phyloP scores from a whole-genome alignment of 2,329 filamentous ascomycete species.

The Neocucurbitaria cava region DNA sequence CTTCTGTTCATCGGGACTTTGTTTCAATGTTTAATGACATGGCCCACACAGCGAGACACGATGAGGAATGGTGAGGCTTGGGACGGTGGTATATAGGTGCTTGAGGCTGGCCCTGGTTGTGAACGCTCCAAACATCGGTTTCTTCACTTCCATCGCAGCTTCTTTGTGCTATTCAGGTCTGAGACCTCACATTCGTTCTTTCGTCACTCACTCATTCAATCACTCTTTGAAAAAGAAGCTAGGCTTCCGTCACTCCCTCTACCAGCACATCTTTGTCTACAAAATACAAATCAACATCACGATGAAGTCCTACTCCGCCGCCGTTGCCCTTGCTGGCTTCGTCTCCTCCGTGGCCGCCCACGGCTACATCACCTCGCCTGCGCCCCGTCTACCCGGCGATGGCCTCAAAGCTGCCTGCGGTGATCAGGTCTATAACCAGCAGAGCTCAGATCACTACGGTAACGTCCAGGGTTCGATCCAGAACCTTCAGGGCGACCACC shows the following conservation, averaged over 20 bases:
- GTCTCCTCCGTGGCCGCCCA: conserved; percentile 59
- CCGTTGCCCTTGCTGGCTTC: conserved; percentile 52
- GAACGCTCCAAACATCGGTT: conserved; percentile 25
- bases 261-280: conserved; percentile 15
- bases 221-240: conserved; percentile 40
- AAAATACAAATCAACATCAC: conserved; percentile 31
- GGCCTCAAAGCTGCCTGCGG: conserved; percentile 63
- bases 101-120: conserved; percentile 3
- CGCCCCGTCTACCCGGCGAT: conserved; percentile 58
- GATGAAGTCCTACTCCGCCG: conserved; percentile 54
- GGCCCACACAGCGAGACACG: conserved; percentile 35
- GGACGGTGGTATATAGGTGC: conserved; percentile 28
- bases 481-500: conserved; percentile 52
- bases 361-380: conserved; percentile 60
- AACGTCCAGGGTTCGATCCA: conserved; percentile 65
- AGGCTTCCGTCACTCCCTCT: conserved; percentile 39
- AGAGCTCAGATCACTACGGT: conserved; percentile 61
- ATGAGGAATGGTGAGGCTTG: conserved; percentile 16
- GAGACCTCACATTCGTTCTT: conserved; percentile 50
- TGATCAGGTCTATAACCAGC: conserved; percentile 61
- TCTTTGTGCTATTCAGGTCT: conserved; percentile 41
- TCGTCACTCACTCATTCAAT: conserved; percentile 39
- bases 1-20: conserved; percentile 19
- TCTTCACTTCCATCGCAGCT: conserved; percentile 33
- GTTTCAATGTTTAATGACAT: conserved; percentile 49